These are phyloP conservation scores for Colletotrichum sp. DNA, from an alignment of 2,329 filamentous ascomycete genomes.

Conservation along the genomic window DNA sequence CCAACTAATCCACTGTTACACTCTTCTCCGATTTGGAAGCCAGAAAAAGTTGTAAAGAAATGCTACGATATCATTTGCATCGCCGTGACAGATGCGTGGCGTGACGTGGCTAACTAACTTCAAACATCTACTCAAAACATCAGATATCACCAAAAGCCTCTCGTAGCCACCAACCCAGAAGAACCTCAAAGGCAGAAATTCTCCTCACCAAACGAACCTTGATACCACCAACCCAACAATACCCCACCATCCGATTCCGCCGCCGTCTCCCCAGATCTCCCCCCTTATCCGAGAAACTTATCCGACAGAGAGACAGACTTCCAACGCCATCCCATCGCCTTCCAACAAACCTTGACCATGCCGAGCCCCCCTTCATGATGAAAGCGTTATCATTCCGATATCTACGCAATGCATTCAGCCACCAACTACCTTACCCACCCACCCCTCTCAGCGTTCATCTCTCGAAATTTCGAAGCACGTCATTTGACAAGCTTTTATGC, in stretches of 20 bases:
- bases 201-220: not conserved
- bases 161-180: too few relatives aligned
- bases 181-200: not conserved
- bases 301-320: not conserved
- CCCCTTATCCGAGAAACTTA: not conserved
- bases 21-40: too few relatives aligned
- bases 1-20: too few relatives aligned
- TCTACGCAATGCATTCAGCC: not conserved
- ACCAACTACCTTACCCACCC: not conserved
- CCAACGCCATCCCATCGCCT: not conserved
- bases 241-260: not conserved
- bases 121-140: too few relatives aligned
- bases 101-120: too few relatives aligned
- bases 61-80: too few relatives aligned
- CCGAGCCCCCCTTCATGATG: not conserved
- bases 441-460: not conserved
- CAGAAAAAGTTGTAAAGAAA: too few relatives aligned
- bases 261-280: not conserved
- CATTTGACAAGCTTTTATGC: not conserved
- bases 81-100: too few relatives aligned
- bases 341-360: not conserved
- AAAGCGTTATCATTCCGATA: not conserved
- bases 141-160: not conserved
- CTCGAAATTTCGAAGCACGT: not conserved
- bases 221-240: not conserved